Evolutionary conservation across 768 basidiomycete species (phyloP).

Genomic region (Chalciporus sphaerocephalus): DNA sequence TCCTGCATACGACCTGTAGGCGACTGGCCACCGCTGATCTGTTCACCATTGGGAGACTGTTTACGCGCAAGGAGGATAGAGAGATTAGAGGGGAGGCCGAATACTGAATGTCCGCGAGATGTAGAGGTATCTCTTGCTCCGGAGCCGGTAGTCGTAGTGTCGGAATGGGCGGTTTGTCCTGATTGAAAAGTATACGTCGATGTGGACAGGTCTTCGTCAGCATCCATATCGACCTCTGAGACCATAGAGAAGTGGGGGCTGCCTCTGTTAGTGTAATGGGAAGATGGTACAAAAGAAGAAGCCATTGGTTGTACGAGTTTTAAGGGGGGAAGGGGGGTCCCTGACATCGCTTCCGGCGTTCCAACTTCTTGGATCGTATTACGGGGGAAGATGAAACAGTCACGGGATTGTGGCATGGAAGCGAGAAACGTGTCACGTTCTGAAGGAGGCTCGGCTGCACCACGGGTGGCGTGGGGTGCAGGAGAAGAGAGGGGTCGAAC

Average conservation of each 20-base stretch:
- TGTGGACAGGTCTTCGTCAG: conserved; percentile 23
- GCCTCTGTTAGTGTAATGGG: conserved; percentile 18
- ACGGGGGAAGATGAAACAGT: conserved; percentile 40
- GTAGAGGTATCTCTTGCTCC: conserved; percentile 11
- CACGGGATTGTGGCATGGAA: conserved; percentile 25
- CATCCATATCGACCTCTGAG: conserved; percentile 23
- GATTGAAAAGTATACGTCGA: conserved; percentile 31
- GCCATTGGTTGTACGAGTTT: conserved; percentile 16
- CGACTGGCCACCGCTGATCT: background rate
- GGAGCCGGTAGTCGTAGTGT: conserved; percentile 6
- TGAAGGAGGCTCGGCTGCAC: conserved; percentile 16
- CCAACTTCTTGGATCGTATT: conserved; percentile 19
- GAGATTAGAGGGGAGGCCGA: conserved; percentile 30
- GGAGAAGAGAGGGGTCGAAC: conserved; percentile 1
- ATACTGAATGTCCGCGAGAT: conserved; percentile 22
- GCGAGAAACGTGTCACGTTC: conserved; percentile 28
- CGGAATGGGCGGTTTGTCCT: conserved; percentile 6
- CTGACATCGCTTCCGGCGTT: conserved; percentile 22
- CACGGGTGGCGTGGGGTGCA: conserved; percentile 15
- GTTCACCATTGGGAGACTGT: conserved; percentile 1
- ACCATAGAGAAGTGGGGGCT: conserved; percentile 24
- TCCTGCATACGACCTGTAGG: background rate
- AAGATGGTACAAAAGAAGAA: conserved; percentile 23
- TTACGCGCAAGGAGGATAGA: conserved; percentile 34
- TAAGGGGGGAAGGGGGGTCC: conserved; percentile 12